Percentiles rank a stretch among this genome's conserved stretches.
Evolutionary conservation across 202 grass and related monocot species (phyloP).

Genomic region (Hordeum pubiflorum): DNA sequence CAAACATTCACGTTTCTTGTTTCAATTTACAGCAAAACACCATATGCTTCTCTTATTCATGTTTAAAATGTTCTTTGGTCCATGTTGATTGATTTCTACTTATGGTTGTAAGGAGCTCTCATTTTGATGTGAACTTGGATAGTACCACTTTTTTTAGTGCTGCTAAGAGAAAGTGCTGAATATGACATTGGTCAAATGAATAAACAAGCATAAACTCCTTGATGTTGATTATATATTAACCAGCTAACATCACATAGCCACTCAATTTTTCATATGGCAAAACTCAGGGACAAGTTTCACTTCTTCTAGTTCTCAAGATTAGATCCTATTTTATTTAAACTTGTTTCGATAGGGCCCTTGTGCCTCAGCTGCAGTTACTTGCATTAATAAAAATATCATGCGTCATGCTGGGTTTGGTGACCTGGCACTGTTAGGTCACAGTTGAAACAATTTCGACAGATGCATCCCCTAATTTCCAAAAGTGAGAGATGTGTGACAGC

Average conservation of each 20-base stretch:
- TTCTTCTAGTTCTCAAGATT: conserved; percentile 2
- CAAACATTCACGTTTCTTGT: conserved; percentile 10
- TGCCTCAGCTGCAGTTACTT: not conserved
- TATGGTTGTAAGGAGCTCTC: not conserved
- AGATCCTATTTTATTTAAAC: not conserved
- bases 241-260: not conserved
- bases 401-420: not conserved
- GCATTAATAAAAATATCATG: not conserved
- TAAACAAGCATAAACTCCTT: not conserved
- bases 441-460: conserved; percentile 11
- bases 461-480: not conserved
- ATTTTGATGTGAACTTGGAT: not conserved
- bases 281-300: not conserved
- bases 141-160: not conserved
- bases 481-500: not conserved
- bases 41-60: not conserved
- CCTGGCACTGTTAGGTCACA: not conserved
- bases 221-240: not conserved
- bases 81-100: not conserved
- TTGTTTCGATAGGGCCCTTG: not conserved
- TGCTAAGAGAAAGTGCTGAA: not conserved
- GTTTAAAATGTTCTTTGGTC: not conserved
- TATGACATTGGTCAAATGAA: not conserved
- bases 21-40: not conserved
- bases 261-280: not conserved